Evolutionary conservation across 2,329 filamentous ascomycete species (phyloP), one percentile per base, ranked within the genome.

Genomic region (Hypocreales sp.): DNA sequence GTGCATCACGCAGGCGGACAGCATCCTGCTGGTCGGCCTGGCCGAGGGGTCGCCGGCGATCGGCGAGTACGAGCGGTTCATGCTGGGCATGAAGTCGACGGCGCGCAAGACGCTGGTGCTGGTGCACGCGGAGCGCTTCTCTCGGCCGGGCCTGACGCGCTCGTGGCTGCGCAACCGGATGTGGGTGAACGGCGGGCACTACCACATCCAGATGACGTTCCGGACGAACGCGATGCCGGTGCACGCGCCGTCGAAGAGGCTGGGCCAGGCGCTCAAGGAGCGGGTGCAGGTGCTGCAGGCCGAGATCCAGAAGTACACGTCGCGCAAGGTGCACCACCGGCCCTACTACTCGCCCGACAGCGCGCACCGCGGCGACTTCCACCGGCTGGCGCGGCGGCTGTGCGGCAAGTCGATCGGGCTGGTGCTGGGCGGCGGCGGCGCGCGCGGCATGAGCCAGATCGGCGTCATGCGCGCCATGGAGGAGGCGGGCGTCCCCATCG

Each of bases 181-280:
- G 35, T 98, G 90, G 90, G 90, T 98, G 51, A 98, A 95, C 39
- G 90, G 90, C 11, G 87, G 87, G 5, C 92, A 98, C 48, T 90
- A 92, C 45, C 90, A 98, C 40, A 80, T 98, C 9, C 90, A 98
- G 44, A 95, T 98, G 90, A 67, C 79, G 0, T 87, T 90, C 49
- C 72, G 78, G 21, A 66, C 76, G 4, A 77, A 79, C 24, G 60
- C 76, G 2, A 76, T 92, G 37, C 80, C 84, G 3, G 71, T 79
- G 1, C 77, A 84, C 41, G 69, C 77, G 13, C 74, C 75, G 10
- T 67, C 72, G 2, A 82, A 83, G 40, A 77, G 79, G 27, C 77
- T 92, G 11, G 84, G 87, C 1, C 79, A 79, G 5, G 83, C 78
- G 1, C 58, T 98, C 33, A 95, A 94, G 49, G 80, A 94, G 44